Evolutionary conservation across 495 filamentous ascomycete genomes (phyloP).

Genomic region (Penicillium chermesinum): DNA sequence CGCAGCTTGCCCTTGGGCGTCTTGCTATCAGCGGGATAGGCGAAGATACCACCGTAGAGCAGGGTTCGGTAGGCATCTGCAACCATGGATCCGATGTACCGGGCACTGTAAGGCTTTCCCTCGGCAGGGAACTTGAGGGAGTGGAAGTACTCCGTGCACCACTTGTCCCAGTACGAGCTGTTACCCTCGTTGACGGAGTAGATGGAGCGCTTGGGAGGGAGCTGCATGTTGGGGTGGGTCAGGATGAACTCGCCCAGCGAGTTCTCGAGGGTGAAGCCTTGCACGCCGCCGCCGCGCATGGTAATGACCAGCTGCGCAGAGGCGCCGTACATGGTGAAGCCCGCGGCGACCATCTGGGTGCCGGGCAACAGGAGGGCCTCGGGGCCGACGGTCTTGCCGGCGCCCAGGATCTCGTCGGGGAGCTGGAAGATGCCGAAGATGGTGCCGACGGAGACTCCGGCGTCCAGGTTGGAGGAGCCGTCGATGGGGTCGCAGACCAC

Average conservation of each 20-base stretch:
- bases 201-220: constrained; percentile 75
- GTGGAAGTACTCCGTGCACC: constrained; percentile 81
- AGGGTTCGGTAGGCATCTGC: constrained; percentile 95
- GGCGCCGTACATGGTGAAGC: constrained; percentile 99
- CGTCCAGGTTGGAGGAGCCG: constrained; percentile 94
- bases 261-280: constrained; percentile 96
- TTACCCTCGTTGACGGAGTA: constrained; percentile 99
- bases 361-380: constrained; percentile 85
- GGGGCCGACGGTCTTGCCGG: constrained; percentile 53
- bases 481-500: constrained; percentile 98
- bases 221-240: constrained; percentile 88
- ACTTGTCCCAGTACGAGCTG: constrained; percentile 90
- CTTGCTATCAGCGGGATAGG: constrained; percentile 97
- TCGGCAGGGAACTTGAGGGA: constrained; percentile 71
- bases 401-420: constrained; percentile 60
- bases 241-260: constrained; percentile 97
- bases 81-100: constrained; percentile 98
- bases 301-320: constrained; percentile 95
- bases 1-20: constrained; percentile 95
- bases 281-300: constrained; percentile 88
- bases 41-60: constrained; percentile 94
- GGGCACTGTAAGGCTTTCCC: constrained; percentile 86
- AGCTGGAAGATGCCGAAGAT: constrained; percentile 96
- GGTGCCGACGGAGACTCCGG: constrained; percentile 95
- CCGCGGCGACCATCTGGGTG: constrained; percentile 83